These are phyloP conservation scores for Plenodomus tracheiphilus DNA, from an alignment of 2,329 filamentous ascomycete species.

Conservation along the genomic window DNA sequence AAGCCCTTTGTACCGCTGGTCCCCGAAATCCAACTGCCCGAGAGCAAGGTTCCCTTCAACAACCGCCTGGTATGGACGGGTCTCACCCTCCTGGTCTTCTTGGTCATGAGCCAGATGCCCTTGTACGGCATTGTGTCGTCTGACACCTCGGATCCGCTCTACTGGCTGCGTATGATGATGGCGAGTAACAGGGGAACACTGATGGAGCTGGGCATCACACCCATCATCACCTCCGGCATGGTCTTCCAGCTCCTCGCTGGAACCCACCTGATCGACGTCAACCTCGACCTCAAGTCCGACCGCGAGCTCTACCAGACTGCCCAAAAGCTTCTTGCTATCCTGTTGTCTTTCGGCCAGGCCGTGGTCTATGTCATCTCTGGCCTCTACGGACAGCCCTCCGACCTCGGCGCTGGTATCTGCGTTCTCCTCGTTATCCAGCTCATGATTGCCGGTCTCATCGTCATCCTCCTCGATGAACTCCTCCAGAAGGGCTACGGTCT, in stretches of 20 bases:
- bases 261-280: slow-evolving; percentile 99
- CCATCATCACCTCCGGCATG: slow-evolving; percentile 99
- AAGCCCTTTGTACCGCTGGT: slow-evolving; percentile 99
- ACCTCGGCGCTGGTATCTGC: slow-evolving; percentile 96
- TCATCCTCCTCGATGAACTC: slow-evolving; percentile 98
- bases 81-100: slow-evolving; percentile 89
- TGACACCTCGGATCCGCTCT: slow-evolving; percentile 90
- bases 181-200: slow-evolving; percentile 96
- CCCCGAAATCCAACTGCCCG: slow-evolving; percentile 83
- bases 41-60: slow-evolving; percentile 99
- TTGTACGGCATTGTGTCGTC: slow-evolving; percentile 97
- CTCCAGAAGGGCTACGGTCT: slow-evolving; percentile 99
- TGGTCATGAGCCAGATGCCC: slow-evolving; percentile 99
- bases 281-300: slow-evolving; percentile 99
- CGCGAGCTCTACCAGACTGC: slow-evolving; percentile 99
- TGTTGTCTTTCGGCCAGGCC: slow-evolving; percentile 95
- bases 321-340: slow-evolving; percentile 89
- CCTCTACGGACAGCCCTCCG: slow-evolving; percentile 94
- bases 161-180: slow-evolving; percentile 99
- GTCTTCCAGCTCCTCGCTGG: slow-evolving; percentile 99
- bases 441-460: slow-evolving; percentile 94
- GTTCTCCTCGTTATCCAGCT: slow-evolving; percentile 98
- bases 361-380: slow-evolving; percentile 95
- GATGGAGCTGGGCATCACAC: slow-evolving; percentile 94
- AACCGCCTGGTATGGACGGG: slow-evolving; percentile 65